A percentile compares a stretch with the other conserved stretches of the same genome.
Evolutionary conservation across 179 eudicot species (phyloP).

Genomic region (Silene noctiflora): DNA sequence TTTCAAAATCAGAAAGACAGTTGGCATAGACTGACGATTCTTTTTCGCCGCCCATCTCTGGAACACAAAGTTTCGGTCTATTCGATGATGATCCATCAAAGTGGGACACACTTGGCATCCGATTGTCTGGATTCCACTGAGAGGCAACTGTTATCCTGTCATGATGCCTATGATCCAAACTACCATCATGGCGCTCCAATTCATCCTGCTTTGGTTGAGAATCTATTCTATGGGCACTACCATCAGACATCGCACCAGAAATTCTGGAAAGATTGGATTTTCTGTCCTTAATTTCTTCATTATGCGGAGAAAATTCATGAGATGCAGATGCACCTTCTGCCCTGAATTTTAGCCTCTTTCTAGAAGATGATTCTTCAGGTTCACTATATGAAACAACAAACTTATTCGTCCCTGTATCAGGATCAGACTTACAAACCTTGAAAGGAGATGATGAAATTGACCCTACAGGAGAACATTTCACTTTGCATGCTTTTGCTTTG

Average conservation of each 20-base stretch:
- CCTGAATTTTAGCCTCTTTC: constrained; percentile 24
- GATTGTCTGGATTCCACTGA: constrained; percentile 23
- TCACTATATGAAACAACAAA: constrained; percentile 22
- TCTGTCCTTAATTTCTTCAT: constrained; percentile 26
- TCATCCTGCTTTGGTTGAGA: constrained; percentile 19
- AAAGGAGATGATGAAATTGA: constrained; percentile 45
- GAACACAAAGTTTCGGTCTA: constrained; percentile 19
- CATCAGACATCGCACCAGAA: constrained; percentile 20
- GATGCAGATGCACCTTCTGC: constrained; percentile 21
- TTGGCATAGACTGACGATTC: constrained; percentile 22
- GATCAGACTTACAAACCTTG: constrained; percentile 27
- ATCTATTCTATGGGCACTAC: constrained; percentile 19
- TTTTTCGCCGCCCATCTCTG: constrained; percentile 24
- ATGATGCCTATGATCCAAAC: not conserved
- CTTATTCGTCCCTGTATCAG: constrained; percentile 30
- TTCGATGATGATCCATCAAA: constrained; percentile 21
- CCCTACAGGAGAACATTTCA: constrained; percentile 38
- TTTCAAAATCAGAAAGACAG: constrained; percentile 23
- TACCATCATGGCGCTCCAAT: constrained; percentile 18
- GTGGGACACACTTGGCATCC: constrained; percentile 23
- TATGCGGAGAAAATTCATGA: constrained; percentile 13
- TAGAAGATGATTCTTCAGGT: constrained; percentile 20
- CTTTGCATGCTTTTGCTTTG: constrained; percentile 28
- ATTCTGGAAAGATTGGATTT: constrained; percentile 26
- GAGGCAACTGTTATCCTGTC: constrained; percentile 24